phyloP scores from a whole-genome alignment of 768 basidiomycete genomes.

The Agrocybe praecox region DNA sequence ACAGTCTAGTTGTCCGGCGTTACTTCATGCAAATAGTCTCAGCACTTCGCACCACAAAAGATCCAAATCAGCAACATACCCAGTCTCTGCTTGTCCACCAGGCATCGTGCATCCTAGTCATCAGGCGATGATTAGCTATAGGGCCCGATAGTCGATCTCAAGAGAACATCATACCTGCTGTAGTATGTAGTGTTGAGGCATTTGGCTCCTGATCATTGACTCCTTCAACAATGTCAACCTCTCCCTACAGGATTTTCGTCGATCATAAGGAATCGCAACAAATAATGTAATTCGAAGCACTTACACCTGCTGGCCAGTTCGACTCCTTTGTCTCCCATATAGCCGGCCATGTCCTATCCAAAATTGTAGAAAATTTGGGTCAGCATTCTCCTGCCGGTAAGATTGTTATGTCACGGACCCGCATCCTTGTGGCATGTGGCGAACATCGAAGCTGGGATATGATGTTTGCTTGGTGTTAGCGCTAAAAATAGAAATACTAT shows the following conservation, averaged over 20 bases:
- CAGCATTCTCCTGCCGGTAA: not conserved
- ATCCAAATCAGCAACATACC: too few species aligned
- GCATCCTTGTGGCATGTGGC: constrained; percentile 55
- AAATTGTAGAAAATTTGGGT: not conserved
- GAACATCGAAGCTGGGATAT: constrained; percentile 34
- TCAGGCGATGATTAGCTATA: constrained; percentile 16
- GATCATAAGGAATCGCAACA: not conserved
- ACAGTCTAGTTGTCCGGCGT: constrained; percentile 15
- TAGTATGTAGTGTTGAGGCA: constrained; percentile 38
- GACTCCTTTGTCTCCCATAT: constrained; percentile 54
- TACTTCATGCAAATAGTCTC: constrained; percentile 2
- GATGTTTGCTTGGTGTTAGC: constrained; percentile 30
- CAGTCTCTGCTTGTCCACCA: constrained; percentile 33
- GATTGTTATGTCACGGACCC: constrained; percentile 22
- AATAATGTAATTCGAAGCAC: not conserved
- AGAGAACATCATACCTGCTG: constrained; percentile 47
- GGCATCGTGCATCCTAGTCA: constrained; percentile 23
- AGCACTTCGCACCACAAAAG: too few species aligned
- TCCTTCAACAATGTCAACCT: constrained; percentile 44
- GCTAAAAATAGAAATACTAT: not conserved
- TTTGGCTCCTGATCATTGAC: constrained; percentile 40
- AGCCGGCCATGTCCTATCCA: constrained; percentile 47
- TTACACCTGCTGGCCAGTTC: constrained; percentile 50
- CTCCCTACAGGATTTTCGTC: constrained; percentile 26
- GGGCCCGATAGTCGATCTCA: constrained; percentile 33